These are phyloP conservation scores for Candida pini DNA, from an alignment of 805 yeast genomes.

Conservation along the genomic window DNA sequence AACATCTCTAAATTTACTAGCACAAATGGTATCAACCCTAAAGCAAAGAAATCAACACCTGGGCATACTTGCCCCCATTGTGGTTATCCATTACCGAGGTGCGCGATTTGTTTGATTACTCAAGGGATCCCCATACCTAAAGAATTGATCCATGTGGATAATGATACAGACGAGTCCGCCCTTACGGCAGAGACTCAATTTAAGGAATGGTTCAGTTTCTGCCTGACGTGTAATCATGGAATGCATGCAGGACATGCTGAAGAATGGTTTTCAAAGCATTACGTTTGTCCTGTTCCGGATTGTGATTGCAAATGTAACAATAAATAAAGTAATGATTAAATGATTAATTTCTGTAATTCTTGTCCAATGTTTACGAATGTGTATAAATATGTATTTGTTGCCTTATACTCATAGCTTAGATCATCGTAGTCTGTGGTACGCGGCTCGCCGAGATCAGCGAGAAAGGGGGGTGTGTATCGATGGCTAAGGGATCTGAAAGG, in stretches of 20 bases:
- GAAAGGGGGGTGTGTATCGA: no score
- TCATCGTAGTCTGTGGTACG: no score
- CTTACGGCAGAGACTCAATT: conserved; percentile 37
- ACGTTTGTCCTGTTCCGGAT: conserved; percentile 90
- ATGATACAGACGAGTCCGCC: conserved; percentile 10
- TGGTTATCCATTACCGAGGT: conserved; percentile 80
- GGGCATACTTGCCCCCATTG: conserved; percentile 66
- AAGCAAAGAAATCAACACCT: conserved; percentile 9
- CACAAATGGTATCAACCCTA: conserved; percentile 1
- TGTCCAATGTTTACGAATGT: no score
- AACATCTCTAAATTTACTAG: conserved; percentile 41
- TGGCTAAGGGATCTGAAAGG: no score
- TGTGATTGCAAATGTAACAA: conserved; percentile 80
- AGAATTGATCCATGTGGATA: conserved; percentile 27
- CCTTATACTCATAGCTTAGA: no score
- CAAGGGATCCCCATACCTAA: conserved; percentile 62
- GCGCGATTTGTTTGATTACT: conserved; percentile 81
- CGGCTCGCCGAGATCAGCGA: no score
- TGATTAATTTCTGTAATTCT: no score
- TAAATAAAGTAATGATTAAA: conserved; percentile 12
- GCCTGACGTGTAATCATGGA: conserved; percentile 88
- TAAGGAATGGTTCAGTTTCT: conserved; percentile 86
- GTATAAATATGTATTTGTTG: no score
- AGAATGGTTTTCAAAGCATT: conserved; percentile 89
- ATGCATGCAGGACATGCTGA: conserved; percentile 94